Base-by-base conservation (phyloP, 2,329 filamentous ascomycete species). In the Fusarium mangiferae region DNA sequence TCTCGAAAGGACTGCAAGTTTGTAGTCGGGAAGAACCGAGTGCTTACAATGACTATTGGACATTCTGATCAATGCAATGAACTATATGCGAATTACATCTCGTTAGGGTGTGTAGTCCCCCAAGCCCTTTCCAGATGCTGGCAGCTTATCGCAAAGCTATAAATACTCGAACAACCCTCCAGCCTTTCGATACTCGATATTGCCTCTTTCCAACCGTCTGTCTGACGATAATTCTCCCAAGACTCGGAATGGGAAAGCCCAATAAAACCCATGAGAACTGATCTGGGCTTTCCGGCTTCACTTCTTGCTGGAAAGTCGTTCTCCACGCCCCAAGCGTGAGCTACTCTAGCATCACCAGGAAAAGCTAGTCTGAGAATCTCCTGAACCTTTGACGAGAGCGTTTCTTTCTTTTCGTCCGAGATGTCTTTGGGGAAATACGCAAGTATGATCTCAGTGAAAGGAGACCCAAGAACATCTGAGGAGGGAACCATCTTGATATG, bases 401-500 rank as follows among this genome's bases (percentile, higher is more conserved):
- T 15, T 5, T 20, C n/a, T 11, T 51, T 36, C 2, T 17, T 12
- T 5, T 22, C 20, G 0, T 36, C 5, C 6, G 64, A 33, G 13
- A 65, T 28, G 15, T 72, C 42, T 2, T 30, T 12, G 8, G 52
- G 55, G 13, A 73, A 68, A 12, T 73, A 72, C 2, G 30, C 46
- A 1, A 73, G 30, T 17, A 69, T 15, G 1, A 66, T 12, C 13
- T 72, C 57, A 1, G 63, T 57, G 4, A 58, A 4, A 28, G 55
- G 26, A 9, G 59, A 62, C 1, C 4, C n/a, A 22, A 73, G 45
- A 30, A 62, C 15, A 15, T 60, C 49, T 1, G 70, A 72, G 3
- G 68, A 72, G 2, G 70, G 70, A 6, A 17, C 3, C 46, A 72
- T 58, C 1, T 35, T 33, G 35, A 72, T 28, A 26, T 73, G 70